Percentiles rank a stretch among this genome's conserved stretches.
Conservation (phyloP, 2,329 filamentous ascomycete genomes). For the Arthrobotrys sphaeroides region DNA sequence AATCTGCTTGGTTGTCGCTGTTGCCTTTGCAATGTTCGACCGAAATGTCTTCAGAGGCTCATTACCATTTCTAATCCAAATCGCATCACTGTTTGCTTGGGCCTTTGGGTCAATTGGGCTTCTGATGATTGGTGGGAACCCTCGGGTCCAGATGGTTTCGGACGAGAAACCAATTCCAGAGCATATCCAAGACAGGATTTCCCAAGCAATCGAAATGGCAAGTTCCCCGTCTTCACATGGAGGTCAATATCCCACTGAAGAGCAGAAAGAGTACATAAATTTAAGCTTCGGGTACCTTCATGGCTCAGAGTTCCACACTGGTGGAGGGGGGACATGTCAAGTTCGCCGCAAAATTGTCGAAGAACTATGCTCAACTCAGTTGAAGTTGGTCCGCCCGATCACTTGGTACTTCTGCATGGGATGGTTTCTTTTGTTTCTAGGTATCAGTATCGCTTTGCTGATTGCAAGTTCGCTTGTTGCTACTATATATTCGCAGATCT, state of each 20-base stretch:
- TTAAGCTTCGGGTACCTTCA: constrained; percentile 30
- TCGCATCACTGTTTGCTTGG: constrained; percentile 30
- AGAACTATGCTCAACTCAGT: constrained; percentile 8
- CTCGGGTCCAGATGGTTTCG: constrained; percentile 21
- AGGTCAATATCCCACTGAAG: background rate
- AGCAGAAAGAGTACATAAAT: background rate
- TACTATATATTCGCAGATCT: constrained; percentile 31
- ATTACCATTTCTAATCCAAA: constrained; percentile 23
- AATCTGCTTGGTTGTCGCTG: background rate
- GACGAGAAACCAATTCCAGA: constrained; percentile 7
- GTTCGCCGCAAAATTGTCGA: constrained; percentile 3
- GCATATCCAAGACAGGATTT: constrained; percentile 12
- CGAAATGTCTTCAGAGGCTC: constrained; percentile 16
- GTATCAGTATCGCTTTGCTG: constrained; percentile 27
- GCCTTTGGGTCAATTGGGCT: constrained; percentile 32
- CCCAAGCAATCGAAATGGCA: constrained; percentile 5
- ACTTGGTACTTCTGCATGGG: constrained; percentile 19
- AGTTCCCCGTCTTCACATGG: background rate
- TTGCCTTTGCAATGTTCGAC: constrained; percentile 28
- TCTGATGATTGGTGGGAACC: constrained; percentile 37
- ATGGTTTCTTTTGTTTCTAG: constrained; percentile 30
- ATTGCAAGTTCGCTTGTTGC: constrained; percentile 34
- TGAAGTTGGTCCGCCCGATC: constrained; percentile 11
- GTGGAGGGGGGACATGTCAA: constrained; percentile 15
- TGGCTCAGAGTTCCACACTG: constrained; percentile 9